Evolutionary conservation across 345 rosid genomes (phyloP).

Genomic region (Kandelia obovata): DNA sequence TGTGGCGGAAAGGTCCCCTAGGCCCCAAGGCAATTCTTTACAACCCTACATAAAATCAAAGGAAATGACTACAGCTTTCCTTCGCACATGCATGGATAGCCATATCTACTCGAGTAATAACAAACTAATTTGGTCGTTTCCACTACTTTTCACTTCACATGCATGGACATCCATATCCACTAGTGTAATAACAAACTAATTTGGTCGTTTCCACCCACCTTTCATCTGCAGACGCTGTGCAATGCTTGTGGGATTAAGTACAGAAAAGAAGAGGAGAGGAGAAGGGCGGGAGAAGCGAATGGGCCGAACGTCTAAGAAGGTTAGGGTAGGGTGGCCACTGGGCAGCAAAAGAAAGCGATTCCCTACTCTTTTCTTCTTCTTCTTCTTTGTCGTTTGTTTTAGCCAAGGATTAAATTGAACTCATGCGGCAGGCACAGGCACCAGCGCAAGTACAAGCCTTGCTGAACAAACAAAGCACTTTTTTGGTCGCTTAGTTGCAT

Average conservation of each 20-base stretch:
- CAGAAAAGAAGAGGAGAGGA: conserved; percentile 25
- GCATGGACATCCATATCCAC: neutral
- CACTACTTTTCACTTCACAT: neutral
- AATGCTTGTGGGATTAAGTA: conserved; percentile 43
- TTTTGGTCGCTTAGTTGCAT: no score
- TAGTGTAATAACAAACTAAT: neutral
- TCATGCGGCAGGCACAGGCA: no score
- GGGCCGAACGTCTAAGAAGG: neutral
- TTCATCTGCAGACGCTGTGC: conserved; percentile 29
- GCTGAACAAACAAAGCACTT: no score
- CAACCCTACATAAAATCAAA: no score
- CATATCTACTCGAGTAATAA: neutral
- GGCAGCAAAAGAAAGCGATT: no score
- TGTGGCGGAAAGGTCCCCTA: conserved; percentile 48
- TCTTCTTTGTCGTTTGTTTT: no score
- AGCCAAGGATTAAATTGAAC: no score
- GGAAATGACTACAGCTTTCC: no score
- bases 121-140: neutral
- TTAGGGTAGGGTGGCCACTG: no score
- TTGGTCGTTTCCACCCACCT: neutral
- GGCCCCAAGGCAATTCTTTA: conserved; percentile 33
- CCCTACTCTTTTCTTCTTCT: no score
- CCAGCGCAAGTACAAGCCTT: no score
- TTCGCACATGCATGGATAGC: no score
- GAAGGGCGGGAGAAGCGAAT: neutral